phyloP scores from a whole-genome alignment of 2,329 filamentous ascomycete species.

The Geosmithia flava region DNA sequence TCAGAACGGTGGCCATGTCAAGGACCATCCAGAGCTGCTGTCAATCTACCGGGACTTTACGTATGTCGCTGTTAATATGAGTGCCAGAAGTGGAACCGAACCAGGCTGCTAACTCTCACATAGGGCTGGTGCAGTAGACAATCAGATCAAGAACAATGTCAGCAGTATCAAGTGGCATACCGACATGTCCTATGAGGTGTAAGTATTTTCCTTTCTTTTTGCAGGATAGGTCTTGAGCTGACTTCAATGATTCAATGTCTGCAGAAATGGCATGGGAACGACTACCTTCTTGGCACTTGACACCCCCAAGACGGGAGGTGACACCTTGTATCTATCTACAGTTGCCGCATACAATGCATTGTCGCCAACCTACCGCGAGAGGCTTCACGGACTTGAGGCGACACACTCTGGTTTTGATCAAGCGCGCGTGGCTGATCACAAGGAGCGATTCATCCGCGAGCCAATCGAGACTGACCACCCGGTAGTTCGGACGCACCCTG shows the following conservation, averaged over 20 bases:
- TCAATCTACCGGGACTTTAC: neutral
- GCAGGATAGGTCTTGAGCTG: neutral
- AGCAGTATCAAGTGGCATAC: slow-evolving; percentile 74
- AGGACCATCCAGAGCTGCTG: slow-evolving; percentile 49
- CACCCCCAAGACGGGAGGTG: slow-evolving; percentile 59
- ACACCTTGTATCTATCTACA: slow-evolving; percentile 66
- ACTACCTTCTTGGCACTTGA: slow-evolving; percentile 76
- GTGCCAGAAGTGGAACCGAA: too few species aligned
- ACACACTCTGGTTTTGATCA: slow-evolving; percentile 61
- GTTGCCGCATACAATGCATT: slow-evolving; percentile 66
- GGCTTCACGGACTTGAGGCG: slow-evolving; percentile 63
- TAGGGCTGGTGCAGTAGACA: neutral
- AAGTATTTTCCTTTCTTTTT: slow-evolving; percentile 52
- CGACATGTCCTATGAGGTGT: slow-evolving; percentile 70
- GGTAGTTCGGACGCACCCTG: neutral
- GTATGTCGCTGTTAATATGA: neutral
- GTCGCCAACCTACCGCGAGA: slow-evolving; percentile 60
- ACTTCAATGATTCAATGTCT: neutral
- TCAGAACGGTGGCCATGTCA: slow-evolving; percentile 57
- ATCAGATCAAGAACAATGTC: neutral
- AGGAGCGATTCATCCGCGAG: neutral
- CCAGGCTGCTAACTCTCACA: neutral
- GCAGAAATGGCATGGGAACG: neutral
- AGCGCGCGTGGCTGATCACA: neutral
- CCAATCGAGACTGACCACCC: neutral